Conservation (phyloP, 2,329 filamentous ascomycete species). For the Dothiorella sarmentorum region DNA sequence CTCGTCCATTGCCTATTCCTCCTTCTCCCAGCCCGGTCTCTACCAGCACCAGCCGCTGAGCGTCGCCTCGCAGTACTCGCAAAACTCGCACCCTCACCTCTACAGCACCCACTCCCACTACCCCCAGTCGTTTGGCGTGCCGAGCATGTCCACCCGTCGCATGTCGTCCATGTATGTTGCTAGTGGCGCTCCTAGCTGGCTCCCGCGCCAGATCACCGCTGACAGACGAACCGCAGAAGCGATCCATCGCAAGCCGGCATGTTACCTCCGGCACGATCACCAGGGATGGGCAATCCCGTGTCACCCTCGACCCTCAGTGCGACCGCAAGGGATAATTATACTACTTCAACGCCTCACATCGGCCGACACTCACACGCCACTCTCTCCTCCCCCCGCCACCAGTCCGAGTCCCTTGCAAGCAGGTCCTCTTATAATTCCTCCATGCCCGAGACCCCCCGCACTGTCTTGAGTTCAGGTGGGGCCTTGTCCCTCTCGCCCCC, state of each 20-base stretch:
- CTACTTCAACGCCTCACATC: conserved; percentile 38
- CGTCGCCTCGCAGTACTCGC: conserved; percentile 35
- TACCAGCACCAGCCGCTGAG: conserved; percentile 31
- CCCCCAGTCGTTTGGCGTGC: conserved; percentile 34
- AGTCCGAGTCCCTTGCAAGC: conserved; percentile 24
- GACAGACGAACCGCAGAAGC: conserved; percentile 37
- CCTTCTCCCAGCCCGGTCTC: conserved; percentile 33
- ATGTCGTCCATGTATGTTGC: conserved; percentile 44
- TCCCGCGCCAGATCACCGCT: conserved; percentile 26
- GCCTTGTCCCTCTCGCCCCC: conserved; percentile 25
- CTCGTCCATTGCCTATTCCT: conserved; percentile 46
- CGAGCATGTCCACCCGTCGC: conserved; percentile 26
- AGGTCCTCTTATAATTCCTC: conserved; percentile 8
- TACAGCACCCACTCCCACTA: conserved; percentile 33
- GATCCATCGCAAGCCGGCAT: conserved; percentile 48
- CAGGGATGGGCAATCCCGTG: conserved; percentile 40
- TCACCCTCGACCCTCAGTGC: conserved; percentile 40
- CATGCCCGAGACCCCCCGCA: conserved; percentile 31
- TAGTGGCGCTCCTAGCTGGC: conserved; percentile 4
- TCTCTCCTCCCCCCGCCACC: conserved; percentile 37
- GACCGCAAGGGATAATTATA: conserved; percentile 45
- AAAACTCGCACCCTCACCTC: conserved; percentile 33
- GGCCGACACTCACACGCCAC: conserved; percentile 30
- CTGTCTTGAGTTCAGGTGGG: conserved; percentile 32
- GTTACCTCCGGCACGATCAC: conserved; percentile 43